Base-by-base conservation (phyloP, 2,329 filamentous ascomycete genomes). In the Zasmidium citrigriseum region DNA sequence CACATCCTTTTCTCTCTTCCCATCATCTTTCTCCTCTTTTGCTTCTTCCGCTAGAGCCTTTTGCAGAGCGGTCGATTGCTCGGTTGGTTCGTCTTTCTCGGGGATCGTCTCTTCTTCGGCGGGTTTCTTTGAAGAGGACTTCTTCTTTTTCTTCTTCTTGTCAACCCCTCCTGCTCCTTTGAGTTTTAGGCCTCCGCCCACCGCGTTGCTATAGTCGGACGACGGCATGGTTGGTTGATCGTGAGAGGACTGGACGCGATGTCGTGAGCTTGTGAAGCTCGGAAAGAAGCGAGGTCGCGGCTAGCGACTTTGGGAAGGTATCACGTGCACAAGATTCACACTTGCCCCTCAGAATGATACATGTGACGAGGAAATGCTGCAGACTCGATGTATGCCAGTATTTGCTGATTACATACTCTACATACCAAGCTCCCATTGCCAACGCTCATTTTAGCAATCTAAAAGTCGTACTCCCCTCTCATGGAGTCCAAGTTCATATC, bases 401-500 rank as follows among this genome's bases (percentile, higher is more conserved):
- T 41, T 41, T 16, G 34, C 16, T 16, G 34, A 41, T 41, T 41
- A 41, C 34, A 41, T 41, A 41, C 34, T 41, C 34, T 41, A 41
- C 34, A 41, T n/a, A 11, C 7, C 7, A 41, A 7, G 4, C 34
- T 10, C 34, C 34, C 4, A 41, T 4, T 41, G 4, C 7, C 18
- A n/a, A n/a, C n/a, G n/a, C n/a, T n/a, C n/a, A n/a, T n/a, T n/a
- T n/a, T n/a, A n/a, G n/a, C n/a, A n/a, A 9, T n/a, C 16, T 72
- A 89, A 72, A 96, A 96, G 60, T 96, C 93, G 81, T 97, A 95
- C 71, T 97, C 92, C 58, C 86, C 86, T 69, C 92, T 86, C 81
- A 99, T 96, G 41, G 87, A 80, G 70, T 95, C 91, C 23, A 96
- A 88, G 77, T 98, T 91, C 79, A 99, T 93, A 23, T 93, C 93